phyloP scores from a whole-genome alignment of 345 rosid genomes.

The Zanthoxylum bungeanum region DNA sequence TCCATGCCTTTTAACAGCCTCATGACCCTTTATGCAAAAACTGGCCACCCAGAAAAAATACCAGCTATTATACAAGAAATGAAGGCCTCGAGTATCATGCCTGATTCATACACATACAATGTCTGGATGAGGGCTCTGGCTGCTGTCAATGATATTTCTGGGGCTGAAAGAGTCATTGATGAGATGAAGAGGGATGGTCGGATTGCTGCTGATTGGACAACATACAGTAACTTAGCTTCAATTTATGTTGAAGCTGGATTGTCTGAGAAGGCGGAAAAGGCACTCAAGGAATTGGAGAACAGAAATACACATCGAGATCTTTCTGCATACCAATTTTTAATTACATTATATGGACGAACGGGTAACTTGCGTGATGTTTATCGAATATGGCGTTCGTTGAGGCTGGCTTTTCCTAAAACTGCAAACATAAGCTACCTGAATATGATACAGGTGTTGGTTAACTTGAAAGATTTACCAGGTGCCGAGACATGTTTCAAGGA shows the following conservation, averaged over 20 bases:
- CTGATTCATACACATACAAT: constrained; percentile 68
- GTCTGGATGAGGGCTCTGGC: constrained; percentile 97
- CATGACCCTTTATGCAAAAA: constrained; percentile 82
- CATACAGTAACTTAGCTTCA: constrained; percentile 84
- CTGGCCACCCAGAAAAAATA: constrained; percentile 56
- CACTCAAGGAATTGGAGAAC: constrained; percentile 79
- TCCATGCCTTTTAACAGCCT: constrained; percentile 88
- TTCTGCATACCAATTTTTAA: constrained; percentile 73
- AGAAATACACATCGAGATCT: constrained; percentile 45
- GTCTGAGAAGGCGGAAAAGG: constrained; percentile 68
- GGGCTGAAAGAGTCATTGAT: constrained; percentile 79
- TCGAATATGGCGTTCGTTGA: constrained; percentile 88
- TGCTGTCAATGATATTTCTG: constrained; percentile 59
- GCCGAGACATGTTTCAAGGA: constrained; percentile 90
- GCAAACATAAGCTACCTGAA: constrained; percentile 80
- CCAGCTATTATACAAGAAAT: constrained; percentile 75
- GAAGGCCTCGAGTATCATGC: constrained; percentile 60
- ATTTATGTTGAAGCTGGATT: constrained; percentile 68
- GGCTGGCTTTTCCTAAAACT: constrained; percentile 76
- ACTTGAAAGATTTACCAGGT: constrained; percentile 83
- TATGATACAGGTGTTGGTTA: constrained; percentile 83
- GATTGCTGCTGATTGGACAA: constrained; percentile 87
- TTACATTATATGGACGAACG: constrained; percentile 67
- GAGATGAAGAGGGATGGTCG: constrained; percentile 90
- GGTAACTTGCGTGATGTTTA: constrained; percentile 79